Evolutionary conservation across 352 stramenopile genomes (phyloP).

Genomic region (Thraustochytrium striatum): DNA sequence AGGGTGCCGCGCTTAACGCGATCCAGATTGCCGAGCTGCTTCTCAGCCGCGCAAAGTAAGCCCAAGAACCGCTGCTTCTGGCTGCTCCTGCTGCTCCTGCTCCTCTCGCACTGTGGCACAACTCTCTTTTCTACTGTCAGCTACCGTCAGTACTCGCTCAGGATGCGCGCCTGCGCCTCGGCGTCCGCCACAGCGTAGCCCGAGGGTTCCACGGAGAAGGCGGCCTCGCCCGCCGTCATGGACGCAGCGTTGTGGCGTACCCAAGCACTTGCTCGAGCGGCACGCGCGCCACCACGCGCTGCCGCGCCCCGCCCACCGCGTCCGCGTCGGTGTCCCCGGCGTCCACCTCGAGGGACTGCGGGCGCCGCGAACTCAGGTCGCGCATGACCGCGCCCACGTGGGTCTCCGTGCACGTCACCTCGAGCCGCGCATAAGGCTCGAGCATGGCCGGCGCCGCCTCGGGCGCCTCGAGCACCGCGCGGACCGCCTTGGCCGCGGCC

Average conservation of each 20-base stretch:
- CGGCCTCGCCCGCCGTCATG: conserved; percentile 76
- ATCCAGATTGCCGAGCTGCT: conserved; percentile 73
- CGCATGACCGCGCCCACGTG: conserved; percentile 67
- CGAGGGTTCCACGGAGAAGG: conserved; percentile 74
- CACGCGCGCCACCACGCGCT: conserved; percentile 73
- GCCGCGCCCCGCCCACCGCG: conserved; percentile 83
- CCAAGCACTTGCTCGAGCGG: conserved; percentile 96
- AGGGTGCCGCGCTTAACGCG: conserved; percentile 76
- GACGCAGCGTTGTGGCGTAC: conserved; percentile 93
- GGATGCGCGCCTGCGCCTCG: no score
- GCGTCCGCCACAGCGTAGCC: conserved; percentile 3
- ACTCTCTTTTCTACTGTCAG: no score
- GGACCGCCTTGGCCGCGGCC: conserved; percentile 87
- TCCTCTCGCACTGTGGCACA: no score
- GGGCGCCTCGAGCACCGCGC: conserved; percentile 84
- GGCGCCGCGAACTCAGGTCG: conserved; percentile 58
- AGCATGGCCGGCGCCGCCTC: conserved; percentile 77
- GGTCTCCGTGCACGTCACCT: conserved; percentile 65
- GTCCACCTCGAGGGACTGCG: conserved; percentile 76
- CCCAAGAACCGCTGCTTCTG: no score
- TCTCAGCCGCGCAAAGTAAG: conserved; percentile 18
- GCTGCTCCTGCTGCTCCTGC: no score
- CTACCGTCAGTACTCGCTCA: no score
- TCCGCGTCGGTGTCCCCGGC: not conserved
- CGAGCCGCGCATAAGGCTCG: conserved; percentile 86